Evolutionary conservation across 78 protist genomes (phyloP).

Genomic region (Mantamonas sphyraenae): DNA sequence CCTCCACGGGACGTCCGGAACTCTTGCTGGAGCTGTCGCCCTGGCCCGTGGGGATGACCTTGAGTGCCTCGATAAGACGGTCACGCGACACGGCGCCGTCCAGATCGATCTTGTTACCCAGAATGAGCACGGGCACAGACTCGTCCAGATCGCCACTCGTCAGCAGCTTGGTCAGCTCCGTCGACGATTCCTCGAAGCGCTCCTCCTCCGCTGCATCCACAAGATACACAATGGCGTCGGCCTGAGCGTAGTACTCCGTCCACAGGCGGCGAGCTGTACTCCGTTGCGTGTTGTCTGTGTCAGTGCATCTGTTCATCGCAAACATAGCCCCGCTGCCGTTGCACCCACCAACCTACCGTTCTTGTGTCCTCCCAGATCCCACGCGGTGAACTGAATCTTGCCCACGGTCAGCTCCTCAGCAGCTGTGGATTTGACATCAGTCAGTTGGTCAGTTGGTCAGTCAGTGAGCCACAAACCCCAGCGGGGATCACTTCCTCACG

Average conservation of each 20-base stretch:
- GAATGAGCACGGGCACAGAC: neutral
- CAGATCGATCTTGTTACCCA: constrained; percentile 13
- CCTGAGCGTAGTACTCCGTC: neutral
- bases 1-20: neutral
- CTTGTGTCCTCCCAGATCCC: too few species aligned
- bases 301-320: too few species aligned
- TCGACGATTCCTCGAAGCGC: neutral
- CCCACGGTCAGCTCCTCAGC: too few species aligned
- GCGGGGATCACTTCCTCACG: too few species aligned
- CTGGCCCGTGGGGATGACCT: too few species aligned
- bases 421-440: too few species aligned
- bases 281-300: too few species aligned
- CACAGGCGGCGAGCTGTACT: constrained; percentile 20
- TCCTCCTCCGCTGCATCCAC: constrained; percentile 13
- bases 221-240: neutral
- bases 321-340: too few species aligned
- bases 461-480: too few species aligned
- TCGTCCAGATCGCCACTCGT: neutral
- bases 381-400: too few species aligned
- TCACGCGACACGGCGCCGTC: neutral
- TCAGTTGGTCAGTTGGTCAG: too few species aligned
- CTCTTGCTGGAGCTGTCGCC: neutral
- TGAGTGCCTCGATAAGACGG: neutral
- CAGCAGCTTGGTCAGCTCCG: constrained; percentile 5
- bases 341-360: too few species aligned